These are phyloP conservation scores for Exophiala lecanii-corni DNA, from an alignment of 2,329 filamentous ascomycete species.

Conservation along the genomic window DNA sequence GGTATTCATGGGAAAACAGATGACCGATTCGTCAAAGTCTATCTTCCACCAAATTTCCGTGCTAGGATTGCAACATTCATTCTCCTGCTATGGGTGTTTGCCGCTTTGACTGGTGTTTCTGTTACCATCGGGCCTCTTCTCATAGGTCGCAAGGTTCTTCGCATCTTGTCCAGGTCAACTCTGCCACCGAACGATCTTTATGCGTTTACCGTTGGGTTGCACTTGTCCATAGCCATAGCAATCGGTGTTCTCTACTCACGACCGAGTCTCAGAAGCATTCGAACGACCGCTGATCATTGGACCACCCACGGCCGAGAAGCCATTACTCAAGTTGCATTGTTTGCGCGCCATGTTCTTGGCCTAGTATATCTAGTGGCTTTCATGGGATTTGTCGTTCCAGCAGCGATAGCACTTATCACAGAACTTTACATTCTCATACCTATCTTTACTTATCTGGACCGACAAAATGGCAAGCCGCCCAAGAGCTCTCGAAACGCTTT, in stretches of 20 bases:
- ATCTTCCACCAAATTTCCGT: conserved; percentile 80
- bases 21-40: conserved; percentile 65
- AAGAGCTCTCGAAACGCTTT: neutral
- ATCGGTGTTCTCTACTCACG: conserved; percentile 56
- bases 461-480: conserved; percentile 4
- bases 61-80: conserved; percentile 79
- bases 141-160: conserved; percentile 75
- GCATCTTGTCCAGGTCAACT: conserved; percentile 63
- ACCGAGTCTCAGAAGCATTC: conserved; percentile 9
- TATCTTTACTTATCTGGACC: conserved; percentile 67
- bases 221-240: conserved; percentile 64
- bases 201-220: conserved; percentile 86
- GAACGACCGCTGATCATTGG: conserved; percentile 10
- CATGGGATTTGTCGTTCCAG: conserved; percentile 73
- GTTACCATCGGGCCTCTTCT: conserved; percentile 82
- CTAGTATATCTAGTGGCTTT: conserved; percentile 72
- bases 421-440: conserved; percentile 89
- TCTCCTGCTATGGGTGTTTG: conserved; percentile 86
- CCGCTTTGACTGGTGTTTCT: conserved; percentile 77
- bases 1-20: conserved; percentile 58
- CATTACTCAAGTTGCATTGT: conserved; percentile 20
- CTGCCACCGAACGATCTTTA: conserved; percentile 90
- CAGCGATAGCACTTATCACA: conserved; percentile 71
- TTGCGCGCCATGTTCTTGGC: conserved; percentile 37
- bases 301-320: conserved; percentile 16